A percentile compares a stretch with the other conserved stretches of the same genome.
Evolutionary conservation across 345 rosid species (phyloP).

Genomic region (Hibiscus tridactylites): DNA sequence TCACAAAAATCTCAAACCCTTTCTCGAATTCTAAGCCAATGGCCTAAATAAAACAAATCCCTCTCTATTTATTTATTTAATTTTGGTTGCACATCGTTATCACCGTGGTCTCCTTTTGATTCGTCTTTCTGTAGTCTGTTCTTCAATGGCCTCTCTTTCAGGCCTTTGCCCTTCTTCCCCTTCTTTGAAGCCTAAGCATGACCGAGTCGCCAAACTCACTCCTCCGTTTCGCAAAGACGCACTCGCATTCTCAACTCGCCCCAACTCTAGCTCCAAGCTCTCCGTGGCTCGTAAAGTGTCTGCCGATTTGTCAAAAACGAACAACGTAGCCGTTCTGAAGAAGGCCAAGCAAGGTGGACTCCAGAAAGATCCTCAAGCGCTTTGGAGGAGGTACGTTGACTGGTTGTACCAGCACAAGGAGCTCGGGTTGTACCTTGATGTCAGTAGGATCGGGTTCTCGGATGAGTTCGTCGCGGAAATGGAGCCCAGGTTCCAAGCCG

Average conservation of each 20-base stretch:
- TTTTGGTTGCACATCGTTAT: not conserved
- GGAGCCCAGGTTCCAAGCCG: slow-evolving; percentile 64
- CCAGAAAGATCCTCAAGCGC: slow-evolving; percentile 48
- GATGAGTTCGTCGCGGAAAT: slow-evolving; percentile 68
- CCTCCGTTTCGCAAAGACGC: slow-evolving; percentile 23
- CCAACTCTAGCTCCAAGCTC: slow-evolving; percentile 25
- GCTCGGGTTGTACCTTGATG: slow-evolving; percentile 71
- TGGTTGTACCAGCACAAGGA: slow-evolving; percentile 95
- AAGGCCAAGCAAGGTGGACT: slow-evolving; percentile 36
- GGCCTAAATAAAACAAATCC: not conserved
- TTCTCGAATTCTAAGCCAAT: not conserved
- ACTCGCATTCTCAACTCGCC: slow-evolving; percentile 31
- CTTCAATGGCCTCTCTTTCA: slow-evolving; percentile 54
- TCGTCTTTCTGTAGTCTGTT: slow-evolving; percentile 5
- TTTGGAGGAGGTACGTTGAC: slow-evolving; percentile 84
- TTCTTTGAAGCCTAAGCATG: slow-evolving; percentile 18
- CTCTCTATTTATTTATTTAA: not conserved
- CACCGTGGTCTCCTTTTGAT: slow-evolving; percentile 20
- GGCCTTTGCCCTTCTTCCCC: slow-evolving; percentile 23
- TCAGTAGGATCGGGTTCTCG: slow-evolving; percentile 82
- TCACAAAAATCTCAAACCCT: not conserved
- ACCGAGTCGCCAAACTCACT: slow-evolving; percentile 17
- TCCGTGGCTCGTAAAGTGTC: slow-evolving; percentile 56
- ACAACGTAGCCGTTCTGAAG: slow-evolving; percentile 2
- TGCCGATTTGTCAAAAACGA: slow-evolving; percentile 24